Evolutionary conservation across 805 yeast species (phyloP).

Genomic region (Candida yuanshanica): DNA sequence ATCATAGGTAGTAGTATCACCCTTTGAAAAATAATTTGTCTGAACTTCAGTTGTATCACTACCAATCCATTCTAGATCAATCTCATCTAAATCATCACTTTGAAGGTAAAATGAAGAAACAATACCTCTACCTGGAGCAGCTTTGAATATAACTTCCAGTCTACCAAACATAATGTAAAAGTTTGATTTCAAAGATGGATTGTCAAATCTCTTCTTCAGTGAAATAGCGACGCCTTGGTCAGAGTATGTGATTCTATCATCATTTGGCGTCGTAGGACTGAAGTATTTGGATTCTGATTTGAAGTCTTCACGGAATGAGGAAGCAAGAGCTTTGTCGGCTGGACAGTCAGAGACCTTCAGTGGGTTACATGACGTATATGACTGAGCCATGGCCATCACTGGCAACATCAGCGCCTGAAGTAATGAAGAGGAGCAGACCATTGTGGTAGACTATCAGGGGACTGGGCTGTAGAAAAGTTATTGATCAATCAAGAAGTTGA

Average conservation of each 20-base stretch:
- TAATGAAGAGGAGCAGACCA: background rate
- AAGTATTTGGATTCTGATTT: slow-evolving; percentile 39
- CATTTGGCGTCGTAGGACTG: slow-evolving; percentile 27
- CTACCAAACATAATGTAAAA: slow-evolving; percentile 89
- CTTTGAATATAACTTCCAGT: slow-evolving; percentile 63
- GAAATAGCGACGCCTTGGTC: slow-evolving; percentile 60
- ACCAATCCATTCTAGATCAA: slow-evolving; percentile 86
- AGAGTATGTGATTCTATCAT: slow-evolving; percentile 37
- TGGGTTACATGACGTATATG: slow-evolving; percentile 38
- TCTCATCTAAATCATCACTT: slow-evolving; percentile 82
- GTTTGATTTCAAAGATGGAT: slow-evolving; percentile 71
- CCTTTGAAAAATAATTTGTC: slow-evolving; percentile 77
- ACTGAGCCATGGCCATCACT: slow-evolving; percentile 6
- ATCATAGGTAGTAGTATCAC: slow-evolving; percentile 69
- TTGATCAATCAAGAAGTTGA: too few species aligned
- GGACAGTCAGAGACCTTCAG: slow-evolving; percentile 32
- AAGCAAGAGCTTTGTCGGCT: slow-evolving; percentile 58
- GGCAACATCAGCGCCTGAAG: slow-evolving; percentile 1
- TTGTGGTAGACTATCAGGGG: background rate
- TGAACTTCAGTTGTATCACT: slow-evolving; percentile 71
- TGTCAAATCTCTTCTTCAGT: slow-evolving; percentile 58
- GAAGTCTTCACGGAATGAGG: slow-evolving; percentile 49
- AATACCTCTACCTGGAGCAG: slow-evolving; percentile 75
- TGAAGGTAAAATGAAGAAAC: slow-evolving; percentile 79
- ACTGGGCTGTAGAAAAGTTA: too few species aligned